Evolutionary conservation across 2,329 filamentous ascomycete genomes (phyloP).

Genomic region (Aspergillus sp.): DNA sequence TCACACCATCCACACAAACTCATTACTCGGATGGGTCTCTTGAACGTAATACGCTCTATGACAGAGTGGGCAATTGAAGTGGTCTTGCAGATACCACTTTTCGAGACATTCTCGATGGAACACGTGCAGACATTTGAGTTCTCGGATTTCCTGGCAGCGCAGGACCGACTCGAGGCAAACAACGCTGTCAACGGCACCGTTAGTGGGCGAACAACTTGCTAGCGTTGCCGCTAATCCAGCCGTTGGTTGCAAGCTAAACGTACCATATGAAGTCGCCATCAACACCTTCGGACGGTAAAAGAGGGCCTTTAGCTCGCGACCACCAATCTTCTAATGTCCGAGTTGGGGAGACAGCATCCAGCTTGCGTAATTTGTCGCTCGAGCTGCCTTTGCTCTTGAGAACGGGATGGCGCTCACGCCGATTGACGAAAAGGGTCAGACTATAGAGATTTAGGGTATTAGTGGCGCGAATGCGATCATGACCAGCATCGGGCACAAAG

Average conservation of each 20-base stretch:
- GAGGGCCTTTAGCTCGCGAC: slow-evolving; percentile 34
- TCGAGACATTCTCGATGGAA: slow-evolving; percentile 45
- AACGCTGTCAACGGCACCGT: slow-evolving; percentile 26
- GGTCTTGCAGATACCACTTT: slow-evolving; percentile 43
- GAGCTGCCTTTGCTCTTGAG: slow-evolving; percentile 27
- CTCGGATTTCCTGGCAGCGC: slow-evolving; percentile 38
- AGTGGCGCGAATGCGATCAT: neutral
- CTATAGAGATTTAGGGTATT: neutral
- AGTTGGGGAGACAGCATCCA: slow-evolving; percentile 40
- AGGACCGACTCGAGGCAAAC: slow-evolving; percentile 43
- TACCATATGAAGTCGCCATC: slow-evolving; percentile 43
- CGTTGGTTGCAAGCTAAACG: slow-evolving; percentile 2
- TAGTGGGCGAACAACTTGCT: slow-evolving; percentile 1
- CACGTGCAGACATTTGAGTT: slow-evolving; percentile 42
- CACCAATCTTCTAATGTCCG: slow-evolving; percentile 43
- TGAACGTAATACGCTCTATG: slow-evolving; percentile 39
- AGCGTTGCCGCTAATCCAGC: slow-evolving; percentile 1
- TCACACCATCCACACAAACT: slow-evolving; percentile 43
- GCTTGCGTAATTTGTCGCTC: slow-evolving; percentile 35
- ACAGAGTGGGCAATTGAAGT: slow-evolving; percentile 43
- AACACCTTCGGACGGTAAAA: slow-evolving; percentile 35
- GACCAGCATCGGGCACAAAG: neutral
- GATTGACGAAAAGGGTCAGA: slow-evolving; percentile 38
- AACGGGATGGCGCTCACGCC: slow-evolving; percentile 26
- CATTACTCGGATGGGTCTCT: slow-evolving; percentile 31